Base-by-base conservation (phyloP, 2,329 filamentous ascomycete species). In the Alternaria arborescens region DNA sequence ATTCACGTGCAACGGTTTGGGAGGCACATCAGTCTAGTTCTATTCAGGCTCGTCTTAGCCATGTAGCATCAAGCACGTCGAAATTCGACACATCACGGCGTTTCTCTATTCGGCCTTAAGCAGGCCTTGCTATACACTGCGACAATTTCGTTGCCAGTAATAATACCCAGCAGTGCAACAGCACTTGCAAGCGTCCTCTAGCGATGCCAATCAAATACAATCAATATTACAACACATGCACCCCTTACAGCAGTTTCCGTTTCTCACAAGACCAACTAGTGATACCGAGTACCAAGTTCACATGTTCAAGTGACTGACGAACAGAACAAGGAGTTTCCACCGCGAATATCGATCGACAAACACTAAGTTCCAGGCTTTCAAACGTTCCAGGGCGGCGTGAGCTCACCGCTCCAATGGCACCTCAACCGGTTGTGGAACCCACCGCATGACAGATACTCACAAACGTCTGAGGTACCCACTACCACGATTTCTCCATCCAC, bases 141-240 rank as follows among this genome's bases (percentile, higher is more conserved):
- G 60, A 60, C 53, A 47, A 32, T 10, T 55, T 42, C 38, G 51
- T 55, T 43, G 48, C 38, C 46, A 36, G 52, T 50, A 41, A 62
- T 65, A 65, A 60, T 65, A 62, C 60, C 62, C 62, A 51, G 43
- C 32, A 52, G 60, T 65, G 62, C 52, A 12, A 60, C 36, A 62
- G 52, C 57, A 62, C 47, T 50, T 38, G 47, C 57, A 53, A 30
- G 22, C 46, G 40, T 47, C 42, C 26, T 34, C 30, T 30, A 18
- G 46, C 52, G 32, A 60, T 47, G 52, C 53, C 30, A 14, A 36
- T 56, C n/a, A 51, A 47, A 56, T 28, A 56, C 46, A 42, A 50
- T 20, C 22, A 28, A 46, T 46, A 36, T 12, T 26, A 50, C 30
- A 36, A 24, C 14, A 48, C n/a, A 56, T 24, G 22, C 40, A 36